Percentiles rank a stretch among this genome's conserved stretches.
These are phyloP conservation scores for Sporothrix pseudoabietina DNA, from an alignment of 2,329 filamentous ascomycete species.

Conservation along the genomic window DNA sequence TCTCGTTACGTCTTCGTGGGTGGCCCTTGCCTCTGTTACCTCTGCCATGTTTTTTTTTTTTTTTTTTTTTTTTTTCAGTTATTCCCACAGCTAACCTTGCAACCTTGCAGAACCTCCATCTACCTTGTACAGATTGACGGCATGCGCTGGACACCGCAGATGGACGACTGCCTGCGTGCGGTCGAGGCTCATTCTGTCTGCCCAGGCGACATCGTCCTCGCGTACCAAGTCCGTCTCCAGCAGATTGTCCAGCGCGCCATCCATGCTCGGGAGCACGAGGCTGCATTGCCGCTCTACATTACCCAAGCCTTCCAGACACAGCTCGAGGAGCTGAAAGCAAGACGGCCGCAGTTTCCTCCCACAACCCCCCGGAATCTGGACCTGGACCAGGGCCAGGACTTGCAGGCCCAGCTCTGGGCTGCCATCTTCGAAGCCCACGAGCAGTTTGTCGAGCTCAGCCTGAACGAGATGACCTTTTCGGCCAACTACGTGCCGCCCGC, in stretches of 20 bases:
- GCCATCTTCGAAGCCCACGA: not conserved
- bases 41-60: not conserved
- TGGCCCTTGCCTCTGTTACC: not conserved
- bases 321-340: not conserved
- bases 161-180: slow-evolving; percentile 57
- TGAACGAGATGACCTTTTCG: slow-evolving; percentile 24
- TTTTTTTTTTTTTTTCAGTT: not conserved
- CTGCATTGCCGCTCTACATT: not conserved
- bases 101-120: not conserved
- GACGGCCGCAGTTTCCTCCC: not conserved
- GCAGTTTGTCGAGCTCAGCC: slow-evolving; percentile 23
- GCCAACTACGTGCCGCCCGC: not conserved
- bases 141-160: slow-evolving; percentile 59
- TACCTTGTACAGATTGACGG: slow-evolving; percentile 52
- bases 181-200: slow-evolving; percentile 51
- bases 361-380: not conserved
- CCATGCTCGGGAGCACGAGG: not conserved
- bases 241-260: slow-evolving; percentile 43
- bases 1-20: slow-evolving; percentile 43
- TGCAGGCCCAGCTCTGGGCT: not conserved
- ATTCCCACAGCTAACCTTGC: not conserved
- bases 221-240: slow-evolving; percentile 46
- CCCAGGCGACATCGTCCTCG: slow-evolving; percentile 53
- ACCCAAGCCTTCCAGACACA: not conserved
- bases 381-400: not conserved